Percentiles rank a stretch among this genome's conserved stretches.
These are phyloP conservation scores for Colletotrichum destructivum DNA, from an alignment of 2,329 filamentous ascomycete species.

Conservation along the genomic window DNA sequence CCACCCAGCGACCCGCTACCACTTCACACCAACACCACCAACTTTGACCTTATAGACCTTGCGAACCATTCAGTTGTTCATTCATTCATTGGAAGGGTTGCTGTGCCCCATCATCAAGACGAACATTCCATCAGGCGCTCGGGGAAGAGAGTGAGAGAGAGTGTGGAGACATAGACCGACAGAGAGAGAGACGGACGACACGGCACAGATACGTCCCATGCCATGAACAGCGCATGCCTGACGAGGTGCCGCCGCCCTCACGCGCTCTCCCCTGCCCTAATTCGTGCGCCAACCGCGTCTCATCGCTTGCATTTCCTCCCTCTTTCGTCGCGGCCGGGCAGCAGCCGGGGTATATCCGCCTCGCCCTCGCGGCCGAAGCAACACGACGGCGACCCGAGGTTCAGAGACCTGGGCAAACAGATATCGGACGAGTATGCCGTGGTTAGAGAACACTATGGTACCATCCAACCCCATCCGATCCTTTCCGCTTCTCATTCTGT, in stretches of 20 bases:
- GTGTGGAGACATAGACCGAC: not conserved
- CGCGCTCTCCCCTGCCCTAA: conserved; percentile 13
- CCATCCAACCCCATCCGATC: conserved; percentile 22
- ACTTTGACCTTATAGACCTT: not conserved
- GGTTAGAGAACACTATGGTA: conserved; percentile 63
- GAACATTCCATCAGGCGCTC: too few relatives aligned
- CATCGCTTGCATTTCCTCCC: conserved; percentile 24
- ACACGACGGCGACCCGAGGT: conserved; percentile 53
- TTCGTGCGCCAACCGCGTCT: conserved; percentile 39
- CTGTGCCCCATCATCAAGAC: too few relatives aligned
- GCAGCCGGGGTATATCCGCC: conserved; percentile 27
- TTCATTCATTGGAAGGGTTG: too few relatives aligned
- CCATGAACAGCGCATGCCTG: conserved; percentile 39
- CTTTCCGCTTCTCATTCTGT: conserved; percentile 13
- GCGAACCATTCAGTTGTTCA: too few relatives aligned
- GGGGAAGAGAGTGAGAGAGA: not conserved
- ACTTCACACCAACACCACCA: not conserved
- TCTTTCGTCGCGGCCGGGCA: conserved; percentile 19
- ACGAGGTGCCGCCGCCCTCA: conserved; percentile 33
- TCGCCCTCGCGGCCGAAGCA: conserved; percentile 22
- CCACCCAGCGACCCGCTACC: not conserved
- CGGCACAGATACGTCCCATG: conserved; percentile 17
- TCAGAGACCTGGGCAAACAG: conserved; percentile 57
- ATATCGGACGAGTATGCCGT: conserved; percentile 64
- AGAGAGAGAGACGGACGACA: not conserved